Conservation (phyloP, 768 basidiomycete genomes). For the Suillus alpinus region DNA sequence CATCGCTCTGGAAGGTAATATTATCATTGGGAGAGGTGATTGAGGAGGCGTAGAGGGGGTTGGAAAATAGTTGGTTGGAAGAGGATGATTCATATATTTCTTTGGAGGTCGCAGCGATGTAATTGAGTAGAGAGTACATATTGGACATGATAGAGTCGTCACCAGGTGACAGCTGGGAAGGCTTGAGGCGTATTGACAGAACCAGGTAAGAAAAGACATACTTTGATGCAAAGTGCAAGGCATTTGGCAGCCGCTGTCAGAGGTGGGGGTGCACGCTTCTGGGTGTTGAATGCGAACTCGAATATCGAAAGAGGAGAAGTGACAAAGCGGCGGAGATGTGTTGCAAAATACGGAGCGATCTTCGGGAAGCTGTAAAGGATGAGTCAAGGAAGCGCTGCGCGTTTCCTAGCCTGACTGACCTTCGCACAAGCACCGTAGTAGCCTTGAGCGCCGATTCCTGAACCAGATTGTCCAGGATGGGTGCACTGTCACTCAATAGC, state of each 20-base stretch:
- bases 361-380: slow-evolving; percentile 64
- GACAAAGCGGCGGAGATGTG: slow-evolving; percentile 82
- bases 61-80: slow-evolving; percentile 40
- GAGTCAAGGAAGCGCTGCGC: background rate
- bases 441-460: slow-evolving; percentile 90
- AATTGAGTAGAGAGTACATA: slow-evolving; percentile 94
- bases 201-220: slow-evolving; percentile 27
- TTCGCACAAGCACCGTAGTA: slow-evolving; percentile 79
- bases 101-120: slow-evolving; percentile 81
- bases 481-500: slow-evolving; percentile 79
- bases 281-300: slow-evolving; percentile 77
- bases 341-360: slow-evolving; percentile 70
- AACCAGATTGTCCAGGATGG: slow-evolving; percentile 78
- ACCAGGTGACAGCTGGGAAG: slow-evolving; percentile 68
- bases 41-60: slow-evolving; percentile 37
- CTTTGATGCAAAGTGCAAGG: slow-evolving; percentile 85
- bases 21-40: slow-evolving; percentile 40
- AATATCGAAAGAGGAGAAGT: slow-evolving; percentile 86
- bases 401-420: slow-evolving; percentile 40
- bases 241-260: slow-evolving; percentile 86
- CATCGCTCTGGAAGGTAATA: slow-evolving; percentile 53
- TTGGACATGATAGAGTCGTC: slow-evolving; percentile 92
- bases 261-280: slow-evolving; percentile 72
- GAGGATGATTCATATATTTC: slow-evolving; percentile 57
- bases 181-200: slow-evolving; percentile 5